A percentile compares a stretch with the other conserved stretches of the same genome.
Conservation (phyloP, 345 rosid genomes). For the Eutrema yunnanense region DNA sequence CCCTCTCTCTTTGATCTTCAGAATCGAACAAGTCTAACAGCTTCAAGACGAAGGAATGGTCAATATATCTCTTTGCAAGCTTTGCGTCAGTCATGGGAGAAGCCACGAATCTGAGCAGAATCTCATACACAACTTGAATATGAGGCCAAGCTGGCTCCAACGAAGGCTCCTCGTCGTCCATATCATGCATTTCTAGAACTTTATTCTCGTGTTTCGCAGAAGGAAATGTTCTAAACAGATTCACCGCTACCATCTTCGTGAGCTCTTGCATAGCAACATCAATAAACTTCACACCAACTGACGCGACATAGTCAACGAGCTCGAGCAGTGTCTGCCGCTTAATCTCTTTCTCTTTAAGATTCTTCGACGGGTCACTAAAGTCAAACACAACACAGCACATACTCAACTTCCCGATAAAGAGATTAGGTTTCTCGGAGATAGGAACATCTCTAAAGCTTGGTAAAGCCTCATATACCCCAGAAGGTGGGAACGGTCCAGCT, state of each 20-base stretch:
- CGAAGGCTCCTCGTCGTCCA: slow-evolving; percentile 78
- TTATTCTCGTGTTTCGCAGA: slow-evolving; percentile 60
- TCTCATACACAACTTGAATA: slow-evolving; percentile 71
- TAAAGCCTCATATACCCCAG: slow-evolving; percentile 51
- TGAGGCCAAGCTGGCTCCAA: slow-evolving; percentile 88
- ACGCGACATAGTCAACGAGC: slow-evolving; percentile 66
- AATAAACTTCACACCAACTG: slow-evolving; percentile 55
- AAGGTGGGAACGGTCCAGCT: slow-evolving; percentile 30
- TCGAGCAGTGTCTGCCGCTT: slow-evolving; percentile 72
- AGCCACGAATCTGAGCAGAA: slow-evolving; percentile 67
- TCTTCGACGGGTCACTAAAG: slow-evolving; percentile 58
- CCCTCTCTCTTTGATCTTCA: slow-evolving; percentile 81
- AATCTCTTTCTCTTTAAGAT: slow-evolving; percentile 66
- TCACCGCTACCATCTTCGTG: slow-evolving; percentile 56
- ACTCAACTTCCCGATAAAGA: slow-evolving; percentile 51
- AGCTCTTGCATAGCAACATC: slow-evolving; percentile 64
- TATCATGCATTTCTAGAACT: slow-evolving; percentile 56
- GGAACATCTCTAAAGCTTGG: slow-evolving; percentile 78
- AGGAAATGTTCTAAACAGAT: slow-evolving; percentile 65
- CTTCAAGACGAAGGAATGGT: slow-evolving; percentile 73
- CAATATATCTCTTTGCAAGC: slow-evolving; percentile 73
- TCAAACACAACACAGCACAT: slow-evolving; percentile 66
- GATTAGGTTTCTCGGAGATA: slow-evolving; percentile 56
- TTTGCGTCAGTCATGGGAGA: slow-evolving; percentile 84
- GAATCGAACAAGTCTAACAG: slow-evolving; percentile 79